phyloP scores from a whole-genome alignment of 331 rosid genomes.

The Pyracantha coccinea region DNA sequence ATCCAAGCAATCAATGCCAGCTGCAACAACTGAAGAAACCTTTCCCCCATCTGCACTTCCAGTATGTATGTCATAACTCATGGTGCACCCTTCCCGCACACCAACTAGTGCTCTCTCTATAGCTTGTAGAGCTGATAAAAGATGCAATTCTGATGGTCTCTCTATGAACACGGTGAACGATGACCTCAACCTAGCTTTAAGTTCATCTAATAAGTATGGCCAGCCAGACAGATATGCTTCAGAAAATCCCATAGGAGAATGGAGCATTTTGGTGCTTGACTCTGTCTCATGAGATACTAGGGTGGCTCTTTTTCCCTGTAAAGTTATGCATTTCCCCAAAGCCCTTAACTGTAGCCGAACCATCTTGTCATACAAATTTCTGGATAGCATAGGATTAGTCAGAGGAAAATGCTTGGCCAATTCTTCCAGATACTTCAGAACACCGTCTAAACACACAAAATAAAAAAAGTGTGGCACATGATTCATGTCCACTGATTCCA shows the following conservation, averaged over 20 bases:
- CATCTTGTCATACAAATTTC: conserved; percentile 45
- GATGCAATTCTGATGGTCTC: conserved; percentile 63
- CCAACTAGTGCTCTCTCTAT: conserved; percentile 84
- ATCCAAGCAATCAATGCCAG: conserved; percentile 79
- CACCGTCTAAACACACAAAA: conserved; percentile 81
- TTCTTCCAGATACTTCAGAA: conserved; percentile 62
- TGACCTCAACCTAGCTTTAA: conserved; percentile 59
- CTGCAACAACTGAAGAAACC: conserved; percentile 63
- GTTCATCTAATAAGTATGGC: conserved; percentile 48
- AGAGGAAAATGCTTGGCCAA: conserved; percentile 57
- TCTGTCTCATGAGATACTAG: conserved; percentile 63
- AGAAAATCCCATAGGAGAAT: conserved; percentile 25
- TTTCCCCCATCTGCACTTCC: conserved; percentile 55
- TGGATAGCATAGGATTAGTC: conserved; percentile 52
- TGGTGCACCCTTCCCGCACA: conserved; percentile 41
- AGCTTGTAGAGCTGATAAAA: conserved; percentile 61
- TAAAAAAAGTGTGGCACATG: conserved; percentile 52
- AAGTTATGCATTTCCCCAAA: conserved; percentile 67
- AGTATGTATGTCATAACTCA: conserved; percentile 46
- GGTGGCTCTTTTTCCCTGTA: conserved; percentile 73
- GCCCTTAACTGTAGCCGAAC: conserved; percentile 59
- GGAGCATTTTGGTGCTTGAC: conserved; percentile 54
- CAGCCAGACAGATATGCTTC: conserved; percentile 40
- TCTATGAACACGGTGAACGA: conserved; percentile 60
- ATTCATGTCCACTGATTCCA: conserved; percentile 47